Evolutionary conservation across 495 filamentous ascomycete genomes (phyloP).

Genomic region (Elaphomyces granulatus): DNA sequence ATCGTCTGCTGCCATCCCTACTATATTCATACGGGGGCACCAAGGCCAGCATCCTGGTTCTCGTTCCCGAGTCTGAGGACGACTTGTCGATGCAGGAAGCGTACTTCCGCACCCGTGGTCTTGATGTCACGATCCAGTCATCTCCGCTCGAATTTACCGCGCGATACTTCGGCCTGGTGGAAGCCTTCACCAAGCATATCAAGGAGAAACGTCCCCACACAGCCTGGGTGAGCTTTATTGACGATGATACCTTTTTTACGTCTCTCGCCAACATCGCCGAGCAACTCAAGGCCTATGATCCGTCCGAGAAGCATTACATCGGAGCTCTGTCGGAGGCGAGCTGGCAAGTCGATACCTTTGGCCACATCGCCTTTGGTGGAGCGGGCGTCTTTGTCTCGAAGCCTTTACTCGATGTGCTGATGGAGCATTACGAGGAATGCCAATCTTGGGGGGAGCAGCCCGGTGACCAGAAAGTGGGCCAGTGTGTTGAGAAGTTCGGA

Average conservation of each 20-base stretch:
- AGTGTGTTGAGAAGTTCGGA: constrained; percentile 45
- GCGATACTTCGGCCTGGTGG: constrained; percentile 49
- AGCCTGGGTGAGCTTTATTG: constrained; percentile 49
- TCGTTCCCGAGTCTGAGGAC: constrained; percentile 33
- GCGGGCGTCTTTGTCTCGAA: constrained; percentile 52
- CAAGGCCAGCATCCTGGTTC: constrained; percentile 34
- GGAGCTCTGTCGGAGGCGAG: constrained; percentile 51
- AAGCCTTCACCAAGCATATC: constrained; percentile 38
- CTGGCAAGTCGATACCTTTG: constrained; percentile 41
- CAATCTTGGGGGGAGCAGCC: constrained; percentile 34
- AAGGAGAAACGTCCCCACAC: constrained; percentile 36
- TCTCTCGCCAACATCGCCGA: constrained; percentile 39
- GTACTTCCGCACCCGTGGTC: constrained; percentile 33
- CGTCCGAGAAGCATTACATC: constrained; percentile 39
- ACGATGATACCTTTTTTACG: constrained; percentile 65
- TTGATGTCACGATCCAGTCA: constrained; percentile 40
- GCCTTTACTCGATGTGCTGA: constrained; percentile 41
- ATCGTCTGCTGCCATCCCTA: constrained; percentile 32
- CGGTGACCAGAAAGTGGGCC: constrained; percentile 47
- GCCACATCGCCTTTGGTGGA: constrained; percentile 54
- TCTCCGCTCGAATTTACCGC: constrained; percentile 43
- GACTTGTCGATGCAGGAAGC: constrained; percentile 30
- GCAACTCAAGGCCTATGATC: constrained; percentile 41
- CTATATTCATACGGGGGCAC: constrained; percentile 37
- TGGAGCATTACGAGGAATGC: constrained; percentile 39